Conservation (phyloP, 306 rosid species). For the Inga laurina region DNA sequence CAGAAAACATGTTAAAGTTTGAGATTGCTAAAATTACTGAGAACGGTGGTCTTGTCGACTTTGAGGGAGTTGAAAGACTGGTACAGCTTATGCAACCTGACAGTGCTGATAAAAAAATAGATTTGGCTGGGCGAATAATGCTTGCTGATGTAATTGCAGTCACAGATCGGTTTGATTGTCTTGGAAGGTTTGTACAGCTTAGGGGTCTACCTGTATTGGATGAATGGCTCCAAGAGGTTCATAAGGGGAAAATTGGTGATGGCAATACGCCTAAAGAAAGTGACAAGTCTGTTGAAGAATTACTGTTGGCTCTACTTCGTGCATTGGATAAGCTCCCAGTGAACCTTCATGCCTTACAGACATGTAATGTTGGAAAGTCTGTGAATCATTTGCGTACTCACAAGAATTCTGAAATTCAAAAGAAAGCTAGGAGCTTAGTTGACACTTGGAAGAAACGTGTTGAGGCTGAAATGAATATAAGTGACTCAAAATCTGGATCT, state of each 20-base stretch:
- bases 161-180: conserved; percentile 78
- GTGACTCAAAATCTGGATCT: conserved; percentile 64
- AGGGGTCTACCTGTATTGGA: conserved; percentile 78
- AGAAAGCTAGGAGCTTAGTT: conserved; percentile 80
- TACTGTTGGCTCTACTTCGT: conserved; percentile 77
- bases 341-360: conserved; percentile 77
- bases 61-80: conserved; percentile 71
- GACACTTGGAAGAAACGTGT: conserved; percentile 96
- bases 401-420: conserved; percentile 85
- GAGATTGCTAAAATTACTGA: conserved; percentile 86
- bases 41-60: conserved; percentile 81
- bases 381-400: conserved; percentile 79
- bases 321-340: conserved; percentile 94
- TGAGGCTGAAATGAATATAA: conserved; percentile 84
- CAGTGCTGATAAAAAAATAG: conserved; percentile 66
- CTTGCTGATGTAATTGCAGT: conserved; percentile 78
- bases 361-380: conserved; percentile 86
- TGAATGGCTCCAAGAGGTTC: conserved; percentile 95
- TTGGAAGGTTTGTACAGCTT: conserved; percentile 68
- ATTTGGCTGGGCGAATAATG: conserved; percentile 70
- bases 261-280: conserved; percentile 53
- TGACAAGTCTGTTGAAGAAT: conserved; percentile 83
- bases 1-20: conserved; percentile 61
- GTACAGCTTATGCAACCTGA: conserved; percentile 84
- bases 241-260: conserved; percentile 77